phyloP scores from a whole-genome alignment of 1,284 basidiomycete species.

The Chalciporus sp. region DNA sequence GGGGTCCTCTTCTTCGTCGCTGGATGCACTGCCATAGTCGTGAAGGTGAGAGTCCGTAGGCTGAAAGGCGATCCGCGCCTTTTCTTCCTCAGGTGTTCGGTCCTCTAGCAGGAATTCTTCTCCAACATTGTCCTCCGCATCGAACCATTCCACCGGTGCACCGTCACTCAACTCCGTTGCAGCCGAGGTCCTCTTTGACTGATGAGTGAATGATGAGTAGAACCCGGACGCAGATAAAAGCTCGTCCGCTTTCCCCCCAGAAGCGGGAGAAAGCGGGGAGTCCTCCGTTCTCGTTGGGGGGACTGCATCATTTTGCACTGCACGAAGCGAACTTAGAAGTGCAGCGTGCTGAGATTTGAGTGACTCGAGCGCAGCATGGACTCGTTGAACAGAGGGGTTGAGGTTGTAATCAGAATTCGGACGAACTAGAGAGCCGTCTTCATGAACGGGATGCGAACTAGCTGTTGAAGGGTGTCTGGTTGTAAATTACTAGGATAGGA shows the following conservation, averaged over 20 bases:
- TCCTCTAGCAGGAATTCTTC: slow-evolving; percentile 71
- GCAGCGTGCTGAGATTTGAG: slow-evolving; percentile 62
- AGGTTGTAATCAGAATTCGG: slow-evolving; percentile 14
- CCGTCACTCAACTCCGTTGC: slow-evolving; percentile 60
- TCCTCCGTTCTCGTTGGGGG: slow-evolving; percentile 35
- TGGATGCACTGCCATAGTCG: slow-evolving; percentile 42
- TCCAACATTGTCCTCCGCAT: slow-evolving; percentile 61
- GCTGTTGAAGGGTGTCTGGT: slow-evolving; percentile 14
- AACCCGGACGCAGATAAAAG: slow-evolving; percentile 32
- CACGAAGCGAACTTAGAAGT: slow-evolving; percentile 49
- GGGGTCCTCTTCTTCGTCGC: slow-evolving; percentile 42
- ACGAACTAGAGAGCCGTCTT: slow-evolving; percentile 27
- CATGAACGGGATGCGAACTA: slow-evolving; percentile 19
- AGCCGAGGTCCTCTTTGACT: slow-evolving; percentile 51
- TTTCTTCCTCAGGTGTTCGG: slow-evolving; percentile 46
- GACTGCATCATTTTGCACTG: slow-evolving; percentile 39
- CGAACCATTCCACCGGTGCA: slow-evolving; percentile 66
- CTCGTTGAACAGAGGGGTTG: slow-evolving; percentile 39
- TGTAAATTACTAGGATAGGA: not conserved
- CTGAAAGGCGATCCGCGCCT: slow-evolving; percentile 40
- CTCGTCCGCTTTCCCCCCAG: slow-evolving; percentile 50
- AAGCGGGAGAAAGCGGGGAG: slow-evolving; percentile 49
- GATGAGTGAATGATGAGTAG: slow-evolving; percentile 38
- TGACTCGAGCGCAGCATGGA: slow-evolving; percentile 48
- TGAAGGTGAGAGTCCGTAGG: slow-evolving; percentile 45